Evolutionary conservation across 2,329 filamentous ascomycete genomes (phyloP), one percentile per base, ranked within the genome.

Genomic region (Fusarium poae): DNA sequence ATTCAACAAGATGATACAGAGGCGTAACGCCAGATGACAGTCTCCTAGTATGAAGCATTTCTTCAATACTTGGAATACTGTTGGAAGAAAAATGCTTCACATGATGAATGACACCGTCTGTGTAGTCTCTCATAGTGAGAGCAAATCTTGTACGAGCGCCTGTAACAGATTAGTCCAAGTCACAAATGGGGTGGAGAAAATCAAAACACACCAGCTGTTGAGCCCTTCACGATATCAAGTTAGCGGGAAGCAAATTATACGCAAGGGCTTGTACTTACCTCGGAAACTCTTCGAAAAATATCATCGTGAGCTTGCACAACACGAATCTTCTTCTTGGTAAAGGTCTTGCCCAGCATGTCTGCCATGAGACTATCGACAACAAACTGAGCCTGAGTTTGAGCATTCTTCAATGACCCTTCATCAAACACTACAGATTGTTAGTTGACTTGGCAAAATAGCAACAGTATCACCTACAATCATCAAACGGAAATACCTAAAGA

Each of bases 271-370:
- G 1, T 2, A 4, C 51, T 18, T 35, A 46, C 61, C 12, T 58
- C 12, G 13, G 61, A 64, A 1, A 64, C 59, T 11, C 61, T 27
- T 46, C 18, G 18, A 6, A 64, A 64, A 0, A 64, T 58, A 7
- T 64, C 59, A 13, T 64, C 61, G 15, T 64, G 61, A 10, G 61
- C 59, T 10, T 58, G 52, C 3, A 64, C 61, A 11, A 64, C 61
- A 13, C 59, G 32, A 4, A 29, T 57, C 20, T 64, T 64, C 23
- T 54, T 18, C 9, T 27, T 58, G 0, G 39, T 35, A 6, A 64
- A 64, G 5, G 23, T 7, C 12, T 45, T 21, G 13, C 29, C 59
- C 1, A 64, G 44, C 61, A 64, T 64, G 5, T 64, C 39, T 23
- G 59, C 59, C 61, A 64, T 64, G 3, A 64, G 61, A 29, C 61